phyloP scores from a whole-genome alignment of 2,329 filamentous ascomycete species.

The Aspergillus candidus region DNA sequence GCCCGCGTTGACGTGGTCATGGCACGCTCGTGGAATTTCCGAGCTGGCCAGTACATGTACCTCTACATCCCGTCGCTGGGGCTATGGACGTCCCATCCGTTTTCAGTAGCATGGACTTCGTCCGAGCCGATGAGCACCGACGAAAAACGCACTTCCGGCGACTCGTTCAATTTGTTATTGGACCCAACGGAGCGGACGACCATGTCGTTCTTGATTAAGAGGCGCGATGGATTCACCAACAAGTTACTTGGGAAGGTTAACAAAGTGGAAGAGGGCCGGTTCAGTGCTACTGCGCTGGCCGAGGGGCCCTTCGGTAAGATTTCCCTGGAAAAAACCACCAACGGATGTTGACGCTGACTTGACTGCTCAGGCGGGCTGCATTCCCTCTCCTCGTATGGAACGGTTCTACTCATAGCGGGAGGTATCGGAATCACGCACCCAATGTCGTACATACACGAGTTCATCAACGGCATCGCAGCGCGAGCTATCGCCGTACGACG shows the following conservation, averaged over 20 bases:
- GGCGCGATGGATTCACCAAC: conserved; percentile 30
- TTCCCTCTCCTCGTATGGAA: conserved; percentile 28
- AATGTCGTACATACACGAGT: conserved; percentile 29
- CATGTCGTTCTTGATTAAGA: conserved; percentile 30
- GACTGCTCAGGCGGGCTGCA: conserved; percentile 22
- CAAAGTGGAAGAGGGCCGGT: conserved; percentile 19
- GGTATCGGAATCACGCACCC: conserved; percentile 35
- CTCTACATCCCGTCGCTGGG: conserved; percentile 48
- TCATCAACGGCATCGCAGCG: conserved; percentile 20
- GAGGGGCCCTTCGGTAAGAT: conserved; percentile 32
- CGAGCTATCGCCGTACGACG: conserved; percentile 22
- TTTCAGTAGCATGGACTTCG: conserved; percentile 38
- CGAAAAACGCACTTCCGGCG: conserved; percentile 26
- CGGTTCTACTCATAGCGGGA: conserved; percentile 30
- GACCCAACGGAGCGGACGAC: conserved; percentile 21
- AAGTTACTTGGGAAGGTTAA: conserved; percentile 25
- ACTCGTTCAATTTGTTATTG: conserved; percentile 24
- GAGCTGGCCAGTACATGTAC: conserved; percentile 50
- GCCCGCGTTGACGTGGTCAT: conserved; percentile 40
- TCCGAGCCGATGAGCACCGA: conserved; percentile 7
- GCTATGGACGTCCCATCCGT: conserved; percentile 39
- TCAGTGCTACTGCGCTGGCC: conserved; percentile 24
- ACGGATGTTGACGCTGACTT: background rate
- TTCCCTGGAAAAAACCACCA: background rate
- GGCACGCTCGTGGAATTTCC: conserved; percentile 27